phyloP scores from a whole-genome alignment of 169 alveolate genomes.

The Ichthyophthirius multifiliis region DNA sequence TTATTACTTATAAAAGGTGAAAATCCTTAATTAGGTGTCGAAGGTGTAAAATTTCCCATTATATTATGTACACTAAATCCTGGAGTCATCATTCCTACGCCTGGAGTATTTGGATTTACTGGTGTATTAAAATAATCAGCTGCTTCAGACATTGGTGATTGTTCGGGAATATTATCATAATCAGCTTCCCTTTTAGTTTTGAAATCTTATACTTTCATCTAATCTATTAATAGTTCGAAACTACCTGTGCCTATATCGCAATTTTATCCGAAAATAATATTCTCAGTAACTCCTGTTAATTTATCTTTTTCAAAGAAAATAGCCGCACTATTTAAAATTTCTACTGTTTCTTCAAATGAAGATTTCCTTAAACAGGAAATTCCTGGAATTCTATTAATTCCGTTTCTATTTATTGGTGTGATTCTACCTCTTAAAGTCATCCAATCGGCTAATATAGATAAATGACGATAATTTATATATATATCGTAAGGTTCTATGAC shows the following conservation, averaged over 20 bases:
- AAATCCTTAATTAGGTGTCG: not conserved
- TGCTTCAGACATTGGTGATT: not conserved
- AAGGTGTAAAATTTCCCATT: not conserved
- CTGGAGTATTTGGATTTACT: not conserved
- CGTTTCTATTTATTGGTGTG: constrained; percentile 99
- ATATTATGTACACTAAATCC: not conserved
- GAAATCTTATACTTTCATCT: constrained; percentile 23
- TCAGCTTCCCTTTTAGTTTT: constrained; percentile 33
- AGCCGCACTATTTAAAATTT: constrained; percentile 98
- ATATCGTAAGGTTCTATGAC: constrained; percentile 93
- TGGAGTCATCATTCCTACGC: not conserved
- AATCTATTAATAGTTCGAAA: constrained; percentile 28
- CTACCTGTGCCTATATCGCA: constrained; percentile 39
- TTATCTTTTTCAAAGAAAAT: constrained; percentile 23
- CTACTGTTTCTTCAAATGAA: constrained; percentile 99
- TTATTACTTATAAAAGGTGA: not conserved
- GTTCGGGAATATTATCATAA: not conserved
- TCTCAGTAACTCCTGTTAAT: constrained; percentile 11
- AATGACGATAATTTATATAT: constrained; percentile 98
- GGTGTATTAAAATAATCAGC: not conserved
- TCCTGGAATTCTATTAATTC: constrained; percentile 96
- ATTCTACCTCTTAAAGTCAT: constrained; percentile 99
- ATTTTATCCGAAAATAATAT: constrained; percentile 33
- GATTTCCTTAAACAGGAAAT: constrained; percentile 98
- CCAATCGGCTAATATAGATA: constrained; percentile 97